phyloP scores from a whole-genome alignment of 1,139 yeast species.

The Yamadazyma dendronema region DNA sequence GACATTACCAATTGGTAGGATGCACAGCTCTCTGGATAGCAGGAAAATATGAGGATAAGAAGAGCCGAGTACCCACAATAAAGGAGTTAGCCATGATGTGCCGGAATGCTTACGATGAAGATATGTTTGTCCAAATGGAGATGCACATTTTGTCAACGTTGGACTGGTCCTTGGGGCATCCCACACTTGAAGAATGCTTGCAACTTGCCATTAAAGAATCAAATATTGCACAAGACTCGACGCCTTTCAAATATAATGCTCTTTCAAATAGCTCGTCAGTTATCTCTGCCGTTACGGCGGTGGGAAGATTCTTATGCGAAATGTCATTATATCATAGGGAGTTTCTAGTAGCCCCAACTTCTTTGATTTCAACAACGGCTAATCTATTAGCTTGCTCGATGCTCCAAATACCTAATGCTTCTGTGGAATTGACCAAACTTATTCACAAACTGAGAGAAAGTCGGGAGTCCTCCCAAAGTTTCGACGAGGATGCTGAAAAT shows the following conservation, averaged over 20 bases:
- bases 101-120: slow-evolving; percentile 79
- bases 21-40: slow-evolving; percentile 95
- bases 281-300: slow-evolving; percentile 51
- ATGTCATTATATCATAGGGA: slow-evolving; percentile 69
- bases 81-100: slow-evolving; percentile 77
- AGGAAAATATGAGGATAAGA: slow-evolving; percentile 88
- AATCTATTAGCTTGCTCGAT: slow-evolving; percentile 72
- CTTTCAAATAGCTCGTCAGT: too few relatives aligned
- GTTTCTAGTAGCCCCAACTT: slow-evolving; percentile 60
- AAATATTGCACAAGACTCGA: slow-evolving; percentile 7
- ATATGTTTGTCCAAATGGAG: slow-evolving; percentile 95
- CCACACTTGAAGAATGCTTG: slow-evolving; percentile 59
- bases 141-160: slow-evolving; percentile 80
- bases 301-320: slow-evolving; percentile 72
- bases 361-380: slow-evolving; percentile 67
- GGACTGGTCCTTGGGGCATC: slow-evolving; percentile 75
- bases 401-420: slow-evolving; percentile 44
- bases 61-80: slow-evolving; percentile 77
- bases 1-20: slow-evolving; percentile 91
- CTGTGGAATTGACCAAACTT: slow-evolving; percentile 36
- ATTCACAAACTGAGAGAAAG: slow-evolving; percentile 6
- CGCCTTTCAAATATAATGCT: too few relatives aligned
- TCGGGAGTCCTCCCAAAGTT: too few relatives aligned
- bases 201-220: slow-evolving; percentile 48
- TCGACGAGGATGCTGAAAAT: slow-evolving; percentile 33